Base-by-base conservation (phyloP, 768 basidiomycete species). In the Lactifluus rugatus region DNA sequence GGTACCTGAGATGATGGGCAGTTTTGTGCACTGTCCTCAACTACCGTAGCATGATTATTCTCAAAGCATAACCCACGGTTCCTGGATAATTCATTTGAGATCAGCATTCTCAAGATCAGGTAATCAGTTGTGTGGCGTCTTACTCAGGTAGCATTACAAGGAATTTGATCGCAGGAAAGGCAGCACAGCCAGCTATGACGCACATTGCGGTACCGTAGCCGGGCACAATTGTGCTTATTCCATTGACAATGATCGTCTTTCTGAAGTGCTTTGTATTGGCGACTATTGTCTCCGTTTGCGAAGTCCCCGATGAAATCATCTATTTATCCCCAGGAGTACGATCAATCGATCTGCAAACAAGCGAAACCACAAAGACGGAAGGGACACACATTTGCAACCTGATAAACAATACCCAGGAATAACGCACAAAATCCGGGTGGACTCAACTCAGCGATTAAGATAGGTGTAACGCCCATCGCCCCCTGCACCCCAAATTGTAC, bases 171-270 rank as follows among this genome's bases (percentile, higher is more conserved):
- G 89, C 80, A 63, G 85, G 91, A 0, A 82, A 84, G 1, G 87
- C 76, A n/a, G 94, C 84, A 28, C 80, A 77, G 4, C 92, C 93
- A 51, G 94, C 84, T 25, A 96, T 75, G 66, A 95, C 92, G 42
- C 87, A 89, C 74, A 90, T 87, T 2, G 88, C 87, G 19, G 69
- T 74, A 21, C 72, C 76, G 61, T 78, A 78, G 62, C 78, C 75
- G 10, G 76, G 71, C 11, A 60, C 58, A 2, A 45, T n/a, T 28
- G 11, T 25, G 37, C 31, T 31, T 5, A 1, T 26, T 21, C 58
- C 58, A 23, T 55, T 21, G 19, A 36, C 36, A 47, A 49, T 32
- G 28, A 75, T 62, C 17, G 67, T 69, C n/a, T 72, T 76, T 55
- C 65, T 64, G 56, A 78, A 67, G 62, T 70, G 62, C 39, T 74